phyloP scores from a whole-genome alignment of 2,329 filamentous ascomycete species.

The Fusarium dlaminii region DNA sequence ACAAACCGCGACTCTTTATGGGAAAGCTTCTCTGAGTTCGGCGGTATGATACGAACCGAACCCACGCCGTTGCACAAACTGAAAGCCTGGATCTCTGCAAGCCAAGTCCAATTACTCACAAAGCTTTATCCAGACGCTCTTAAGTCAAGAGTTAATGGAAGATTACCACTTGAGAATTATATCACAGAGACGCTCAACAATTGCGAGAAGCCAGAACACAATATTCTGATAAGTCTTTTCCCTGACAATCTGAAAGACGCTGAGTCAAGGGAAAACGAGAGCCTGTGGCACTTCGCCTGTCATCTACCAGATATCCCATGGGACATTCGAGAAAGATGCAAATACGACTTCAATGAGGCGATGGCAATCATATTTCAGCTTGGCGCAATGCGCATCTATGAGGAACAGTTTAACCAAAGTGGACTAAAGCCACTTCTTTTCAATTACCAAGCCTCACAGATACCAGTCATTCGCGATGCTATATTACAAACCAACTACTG shows the following conservation, averaged over 20 bases:
- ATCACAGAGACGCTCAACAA: background rate
- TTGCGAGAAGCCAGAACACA: fast-evolving
- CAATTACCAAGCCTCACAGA: background rate
- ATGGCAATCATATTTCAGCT: too few species aligned
- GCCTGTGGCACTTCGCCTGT: conserved; percentile 3
- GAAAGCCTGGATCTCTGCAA: background rate
- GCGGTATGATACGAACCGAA: background rate
- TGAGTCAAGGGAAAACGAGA: background rate
- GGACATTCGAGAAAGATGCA: too few species aligned
- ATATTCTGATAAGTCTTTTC: background rate
- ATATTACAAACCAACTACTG: background rate
- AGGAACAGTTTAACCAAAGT: background rate
- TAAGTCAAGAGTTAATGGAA: background rate
- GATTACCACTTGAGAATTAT: background rate
- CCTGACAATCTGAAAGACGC: background rate
- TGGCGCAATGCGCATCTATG: background rate
- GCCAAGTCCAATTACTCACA: background rate
- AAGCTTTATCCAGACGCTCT: background rate
- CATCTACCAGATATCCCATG: background rate
- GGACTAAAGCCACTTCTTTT: background rate
- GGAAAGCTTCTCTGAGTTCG: background rate
- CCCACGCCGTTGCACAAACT: background rate
- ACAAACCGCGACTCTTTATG: too few species aligned
- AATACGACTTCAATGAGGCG: too few species aligned
- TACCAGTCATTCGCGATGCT: background rate